Base-by-base conservation (phyloP, 371 early-diverging fungal genomes). In the Circinella minor region DNA sequence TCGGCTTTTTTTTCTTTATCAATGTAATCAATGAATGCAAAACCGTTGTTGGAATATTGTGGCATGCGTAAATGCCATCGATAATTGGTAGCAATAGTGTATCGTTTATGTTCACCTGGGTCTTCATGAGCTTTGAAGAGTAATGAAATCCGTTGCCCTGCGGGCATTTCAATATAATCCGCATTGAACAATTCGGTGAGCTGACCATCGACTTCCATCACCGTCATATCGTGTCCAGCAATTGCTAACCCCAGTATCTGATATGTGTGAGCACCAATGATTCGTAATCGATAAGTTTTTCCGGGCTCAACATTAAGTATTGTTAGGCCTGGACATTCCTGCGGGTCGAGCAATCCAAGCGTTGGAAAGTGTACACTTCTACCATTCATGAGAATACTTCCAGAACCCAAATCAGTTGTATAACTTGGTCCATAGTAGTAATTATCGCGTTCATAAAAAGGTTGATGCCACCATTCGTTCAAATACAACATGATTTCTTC, bases 381-480 rank as follows among this genome's bases (percentile, higher is more conserved):
- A 18, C 84, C 84, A 60, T 84, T 84, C 36, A 84, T 77, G 54
- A 84, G 66, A 37, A 81, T 63, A 63, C 77, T 80, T 11, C 78
- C 76, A 0, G 83, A 71, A 18, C 75, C 76, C 8, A 69, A 64
- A 20, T 78, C 62, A 55, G 65, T 48, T 1, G 38, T 61, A 62
- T 77, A 82, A 10, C 71, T 55, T 4, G 75, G 68, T 5, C 80
- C 76, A 57, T 77, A 37, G 0, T 77, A 15, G 55, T 69, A 75
- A 1, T 57, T 63, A 46, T 77, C 80, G 18, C 69, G 67, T 9
- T 67, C 72, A 10, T 71, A 49, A 18, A 61, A 73, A 39, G 67
- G 61, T 63, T 68, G 46, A 65, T 82, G 83, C 77, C 79, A 86
- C 83, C 84, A 84, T 62, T 87, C 88, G n/a, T 77, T 71, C n/a